Percentiles rank a stretch among this genome's conserved stretches.
These are phyloP conservation scores for Akanthomyces lecanii DNA, from an alignment of 2,329 filamentous ascomycete genomes.

Conservation along the genomic window DNA sequence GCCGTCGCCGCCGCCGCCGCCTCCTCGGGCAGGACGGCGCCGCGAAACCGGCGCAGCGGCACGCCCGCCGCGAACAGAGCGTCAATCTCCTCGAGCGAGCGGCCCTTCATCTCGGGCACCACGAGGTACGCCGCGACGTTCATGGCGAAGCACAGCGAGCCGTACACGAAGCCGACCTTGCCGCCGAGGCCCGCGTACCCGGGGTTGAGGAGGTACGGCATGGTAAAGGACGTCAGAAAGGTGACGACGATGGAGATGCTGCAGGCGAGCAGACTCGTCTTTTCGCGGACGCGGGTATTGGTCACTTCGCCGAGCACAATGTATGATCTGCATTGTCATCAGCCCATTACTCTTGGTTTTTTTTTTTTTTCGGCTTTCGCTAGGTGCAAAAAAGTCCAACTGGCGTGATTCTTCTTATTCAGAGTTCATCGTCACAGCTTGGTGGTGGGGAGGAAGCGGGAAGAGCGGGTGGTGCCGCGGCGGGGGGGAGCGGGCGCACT, in stretches of 20 bases:
- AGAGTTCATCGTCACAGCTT: neutral
- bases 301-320: constrained; percentile 26
- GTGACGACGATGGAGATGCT: constrained; percentile 28
- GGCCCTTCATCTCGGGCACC: constrained; percentile 41
- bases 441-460: neutral
- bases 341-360: neutral
- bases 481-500: constrained; percentile 12
- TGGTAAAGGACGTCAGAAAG: constrained; percentile 32
- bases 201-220: constrained; percentile 34
- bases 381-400: neutral
- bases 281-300: constrained; percentile 27
- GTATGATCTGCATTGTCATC: constrained; percentile 21
- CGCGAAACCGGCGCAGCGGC: constrained; percentile 20
- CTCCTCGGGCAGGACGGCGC: neutral
- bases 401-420: neutral
- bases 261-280: constrained; percentile 27
- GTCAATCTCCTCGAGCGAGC: constrained; percentile 25
- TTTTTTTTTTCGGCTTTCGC: neutral
- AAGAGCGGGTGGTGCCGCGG: neutral
- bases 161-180: constrained; percentile 38
- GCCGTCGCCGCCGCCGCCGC: neutral
- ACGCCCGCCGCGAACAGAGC: constrained; percentile 20
- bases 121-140: constrained; percentile 39
- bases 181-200: constrained; percentile 32
- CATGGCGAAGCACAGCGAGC: constrained; percentile 33